phyloP scores from a whole-genome alignment of 2,329 filamentous ascomycete genomes.

The Neonectria coccinea region DNA sequence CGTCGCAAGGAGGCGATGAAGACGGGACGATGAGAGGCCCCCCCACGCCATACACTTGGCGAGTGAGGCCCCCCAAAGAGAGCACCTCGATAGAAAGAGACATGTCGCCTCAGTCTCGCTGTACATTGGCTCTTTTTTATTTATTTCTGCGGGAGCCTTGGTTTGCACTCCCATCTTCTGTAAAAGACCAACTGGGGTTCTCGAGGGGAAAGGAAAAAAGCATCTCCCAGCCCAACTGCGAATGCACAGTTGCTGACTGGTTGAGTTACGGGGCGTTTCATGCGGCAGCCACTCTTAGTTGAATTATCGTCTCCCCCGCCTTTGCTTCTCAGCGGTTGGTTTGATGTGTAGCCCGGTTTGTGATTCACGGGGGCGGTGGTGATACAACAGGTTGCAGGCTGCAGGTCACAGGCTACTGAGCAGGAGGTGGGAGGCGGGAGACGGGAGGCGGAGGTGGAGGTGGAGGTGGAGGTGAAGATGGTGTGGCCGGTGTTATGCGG shows the following conservation, averaged over 20 bases:
- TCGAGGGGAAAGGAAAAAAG: conserved; percentile 10
- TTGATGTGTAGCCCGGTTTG: conserved; percentile 13
- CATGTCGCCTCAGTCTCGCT: conserved; percentile 13
- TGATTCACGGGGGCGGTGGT: conserved; percentile 1
- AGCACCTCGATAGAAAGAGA: conserved; percentile 14
- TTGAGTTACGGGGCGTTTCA: conserved; percentile 20
- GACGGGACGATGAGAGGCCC: conserved; percentile 56
- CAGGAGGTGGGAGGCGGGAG: neutral
- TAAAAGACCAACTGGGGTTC: conserved; percentile 8
- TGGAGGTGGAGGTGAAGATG: neutral
- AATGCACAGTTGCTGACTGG: conserved; percentile 23
- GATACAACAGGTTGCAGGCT: conserved; percentile 5
- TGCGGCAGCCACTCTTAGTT: conserved; percentile 12
- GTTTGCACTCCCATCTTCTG: conserved; percentile 13
- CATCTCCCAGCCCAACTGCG: conserved; percentile 16
- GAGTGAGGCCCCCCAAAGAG: conserved; percentile 15
- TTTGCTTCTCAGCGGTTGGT: conserved; percentile 7
- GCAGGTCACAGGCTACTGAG: conserved; percentile 1
- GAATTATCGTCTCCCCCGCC: conserved; percentile 9
- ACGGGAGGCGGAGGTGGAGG: neutral
- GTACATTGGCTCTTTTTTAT: conserved; percentile 6
- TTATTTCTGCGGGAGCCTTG: conserved; percentile 13
- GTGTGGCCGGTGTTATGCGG: conserved; percentile 9
- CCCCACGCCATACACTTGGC: conserved; percentile 21
- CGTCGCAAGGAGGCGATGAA: conserved; percentile 69